Evolutionary conservation across 306 rosid genomes (phyloP).

Genomic region (Glycine latifolia): DNA sequence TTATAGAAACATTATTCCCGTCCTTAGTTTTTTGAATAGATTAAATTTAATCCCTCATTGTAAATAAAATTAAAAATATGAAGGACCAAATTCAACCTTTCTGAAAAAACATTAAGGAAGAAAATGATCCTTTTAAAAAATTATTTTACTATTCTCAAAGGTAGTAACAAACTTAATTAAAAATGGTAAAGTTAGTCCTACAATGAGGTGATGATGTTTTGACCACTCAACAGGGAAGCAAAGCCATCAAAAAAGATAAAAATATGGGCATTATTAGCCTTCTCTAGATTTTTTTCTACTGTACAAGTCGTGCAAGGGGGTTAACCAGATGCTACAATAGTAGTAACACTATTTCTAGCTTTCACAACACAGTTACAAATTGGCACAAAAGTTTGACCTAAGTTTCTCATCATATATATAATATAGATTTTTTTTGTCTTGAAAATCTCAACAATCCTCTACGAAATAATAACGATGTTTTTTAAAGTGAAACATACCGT

Average conservation of each 20-base stretch:
- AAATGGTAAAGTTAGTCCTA: too few relatives aligned
- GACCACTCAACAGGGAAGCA: background rate
- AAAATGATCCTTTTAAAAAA: too few relatives aligned
- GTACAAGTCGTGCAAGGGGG: constrained; percentile 35
- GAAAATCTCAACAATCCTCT: constrained; percentile 14
- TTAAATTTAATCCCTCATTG: too few relatives aligned
- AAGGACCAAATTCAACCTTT: too few relatives aligned
- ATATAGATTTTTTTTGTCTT: background rate
- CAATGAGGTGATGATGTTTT: too few relatives aligned
- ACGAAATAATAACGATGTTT: constrained; percentile 19
- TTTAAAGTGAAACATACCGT: constrained; percentile 34
- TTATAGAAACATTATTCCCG: too few relatives aligned
- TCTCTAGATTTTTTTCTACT: constrained; percentile 8
- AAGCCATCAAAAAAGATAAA: background rate
- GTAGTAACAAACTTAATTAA: too few relatives aligned
- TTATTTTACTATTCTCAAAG: too few relatives aligned
- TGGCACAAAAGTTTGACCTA: constrained; percentile 36
- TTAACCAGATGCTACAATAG: constrained; percentile 39
- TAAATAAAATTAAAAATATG: too few relatives aligned
- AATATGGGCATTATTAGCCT: background rate
- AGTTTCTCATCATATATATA: constrained; percentile 19
- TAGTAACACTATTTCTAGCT: constrained; percentile 41
- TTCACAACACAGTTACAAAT: constrained; percentile 32
- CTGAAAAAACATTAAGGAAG: too few relatives aligned
- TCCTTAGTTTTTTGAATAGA: too few relatives aligned